Conservation (phyloP, 179 eudicot species). For the Spinacia oleracea region DNA sequence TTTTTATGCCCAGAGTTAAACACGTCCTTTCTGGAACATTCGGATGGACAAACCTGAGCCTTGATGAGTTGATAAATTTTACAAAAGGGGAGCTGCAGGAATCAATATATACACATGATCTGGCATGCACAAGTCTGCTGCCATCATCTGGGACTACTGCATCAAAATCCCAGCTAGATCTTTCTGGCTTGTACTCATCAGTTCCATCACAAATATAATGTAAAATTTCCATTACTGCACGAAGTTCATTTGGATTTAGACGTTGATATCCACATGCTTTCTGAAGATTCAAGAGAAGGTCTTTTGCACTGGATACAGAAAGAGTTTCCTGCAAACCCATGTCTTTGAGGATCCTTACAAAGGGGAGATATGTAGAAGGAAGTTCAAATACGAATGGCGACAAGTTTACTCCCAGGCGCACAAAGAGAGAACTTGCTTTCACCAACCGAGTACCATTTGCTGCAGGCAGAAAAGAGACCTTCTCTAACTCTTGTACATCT, state of each 20-base stretch:
- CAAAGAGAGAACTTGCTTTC: constrained; percentile 78
- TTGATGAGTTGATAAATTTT: constrained; percentile 68
- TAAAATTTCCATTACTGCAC: constrained; percentile 85
- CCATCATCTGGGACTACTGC: constrained; percentile 94
- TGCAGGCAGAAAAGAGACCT: constrained; percentile 91
- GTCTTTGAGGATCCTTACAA: constrained; percentile 72
- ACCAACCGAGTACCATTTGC: constrained; percentile 99
- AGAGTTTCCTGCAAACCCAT: constrained; percentile 83
- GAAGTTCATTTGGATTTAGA: constrained; percentile 93
- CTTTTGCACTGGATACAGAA: constrained; percentile 72
- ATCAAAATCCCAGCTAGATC: constrained; percentile 57
- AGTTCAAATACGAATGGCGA: constrained; percentile 98
- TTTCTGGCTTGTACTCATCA: constrained; percentile 41
- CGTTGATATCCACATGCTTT: constrained; percentile 94
- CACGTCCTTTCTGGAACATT: constrained; percentile 74
- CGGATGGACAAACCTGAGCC: constrained; percentile 72
- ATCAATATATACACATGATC: constrained; percentile 84
- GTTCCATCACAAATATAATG: constrained; percentile 64
- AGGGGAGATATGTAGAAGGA: constrained; percentile 82
- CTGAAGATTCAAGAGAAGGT: constrained; percentile 79
- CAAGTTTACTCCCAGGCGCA: constrained; percentile 75
- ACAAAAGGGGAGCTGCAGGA: constrained; percentile 79
- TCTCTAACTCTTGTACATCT: constrained; percentile 68
- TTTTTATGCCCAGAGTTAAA: constrained; percentile 60
- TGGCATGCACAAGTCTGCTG: constrained; percentile 88